Evolutionary conservation across 805 yeast genomes (phyloP), one percentile per base, ranked within the genome.

Genomic region (Metschnikowia arizonensis): DNA sequence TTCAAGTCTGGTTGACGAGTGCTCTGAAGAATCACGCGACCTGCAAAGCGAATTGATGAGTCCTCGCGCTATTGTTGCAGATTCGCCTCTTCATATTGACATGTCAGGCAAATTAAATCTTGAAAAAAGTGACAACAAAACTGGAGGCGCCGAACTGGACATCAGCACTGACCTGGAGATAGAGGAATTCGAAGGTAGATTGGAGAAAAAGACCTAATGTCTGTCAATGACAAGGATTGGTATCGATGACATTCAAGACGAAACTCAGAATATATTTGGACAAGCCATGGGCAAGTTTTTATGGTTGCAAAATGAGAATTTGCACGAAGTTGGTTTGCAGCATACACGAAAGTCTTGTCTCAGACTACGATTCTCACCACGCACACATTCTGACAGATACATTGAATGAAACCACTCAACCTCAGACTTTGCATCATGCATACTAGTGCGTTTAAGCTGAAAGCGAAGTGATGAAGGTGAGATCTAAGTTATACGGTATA

Each of bases 331-430:
- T 44, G 55, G 33, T 14, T 52, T 34, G 21, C 46, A 12, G 43
- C 44, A n/a, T 18, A 37, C 38, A 31, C 12, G 33, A 33, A 35
- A 34, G 23, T 18, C 33, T 41, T 8, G 44, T 31, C 8, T 21
- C 31, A 5, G 36, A 33, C 14, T 30, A 45, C 2, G 34, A 37
- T 23, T 42, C 34, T 5, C 42, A 40, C 9, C 44, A 45, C 34
- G 40, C 33, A 7, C 46, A 49, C 31, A 36, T 45, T 34, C 63
- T 62, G 55, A 58, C 59, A 4, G 68, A 65, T 33, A 59, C 63
- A 2, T 48, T 61, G 28, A 52, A 58, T 12, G 56, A 61, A 14
- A 57, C 30, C 25, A 32, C 49, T 19, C 40, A 43, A 19, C 50
- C 47, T 8, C 61, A 58, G 35, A 59, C 60, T 38, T 44, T 59